A percentile compares a stretch with the other conserved stretches of the same genome.
These are phyloP conservation scores for Mrakia gelida DNA, from an alignment of 768 basidiomycete species.

Conservation along the genomic window DNA sequence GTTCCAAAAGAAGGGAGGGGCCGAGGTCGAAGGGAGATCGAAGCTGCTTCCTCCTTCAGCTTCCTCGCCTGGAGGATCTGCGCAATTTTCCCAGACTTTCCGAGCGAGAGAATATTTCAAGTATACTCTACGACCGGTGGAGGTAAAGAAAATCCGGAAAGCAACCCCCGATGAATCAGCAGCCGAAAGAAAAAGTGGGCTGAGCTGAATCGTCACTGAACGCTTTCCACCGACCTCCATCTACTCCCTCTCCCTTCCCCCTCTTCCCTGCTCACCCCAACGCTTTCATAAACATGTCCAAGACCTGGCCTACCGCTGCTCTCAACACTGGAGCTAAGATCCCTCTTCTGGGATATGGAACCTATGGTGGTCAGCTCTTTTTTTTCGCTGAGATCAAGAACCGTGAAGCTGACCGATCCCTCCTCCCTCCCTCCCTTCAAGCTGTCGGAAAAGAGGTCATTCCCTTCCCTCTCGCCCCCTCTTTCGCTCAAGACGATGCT, in stretches of 20 bases:
- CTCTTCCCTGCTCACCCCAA: not conserved
- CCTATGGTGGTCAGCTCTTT: not conserved
- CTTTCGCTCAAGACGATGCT: too few species aligned
- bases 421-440: not conserved
- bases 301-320: slow-evolving; percentile 12
- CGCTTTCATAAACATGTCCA: not conserved
- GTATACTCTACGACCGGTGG: too few species aligned
- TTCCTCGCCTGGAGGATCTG: too few species aligned
- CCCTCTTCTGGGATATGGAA: slow-evolving; percentile 17
- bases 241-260: not conserved
- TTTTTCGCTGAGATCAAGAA: too few species aligned
- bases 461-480: too few species aligned
- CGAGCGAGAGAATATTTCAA: too few species aligned
- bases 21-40: not conserved
- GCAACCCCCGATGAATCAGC: too few species aligned
- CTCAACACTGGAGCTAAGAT: slow-evolving; percentile 24
- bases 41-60: too few species aligned
- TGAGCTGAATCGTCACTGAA: not conserved
- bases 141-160: too few species aligned
- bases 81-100: too few species aligned
- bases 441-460: not conserved
- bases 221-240: not conserved
- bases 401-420: not conserved
- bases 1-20: not conserved
- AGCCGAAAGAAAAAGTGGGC: too few species aligned